Conservation (phyloP, 2,329 filamentous ascomycete species). For the Aaosphaeria arxii region DNA sequence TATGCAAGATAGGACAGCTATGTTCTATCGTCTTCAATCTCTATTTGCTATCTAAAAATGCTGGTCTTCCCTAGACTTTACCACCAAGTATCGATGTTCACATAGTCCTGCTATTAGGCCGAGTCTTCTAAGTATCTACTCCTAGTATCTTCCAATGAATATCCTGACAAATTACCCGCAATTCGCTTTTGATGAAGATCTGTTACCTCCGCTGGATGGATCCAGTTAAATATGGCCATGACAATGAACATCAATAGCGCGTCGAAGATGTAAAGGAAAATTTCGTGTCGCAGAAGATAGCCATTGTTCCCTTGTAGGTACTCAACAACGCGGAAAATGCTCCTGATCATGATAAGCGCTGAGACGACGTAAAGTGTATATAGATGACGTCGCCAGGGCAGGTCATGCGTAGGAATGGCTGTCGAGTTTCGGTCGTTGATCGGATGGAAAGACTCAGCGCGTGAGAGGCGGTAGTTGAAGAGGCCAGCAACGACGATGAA, state of each 20-base stretch:
- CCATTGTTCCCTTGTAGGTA: conserved; percentile 46
- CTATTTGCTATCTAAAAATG: no score
- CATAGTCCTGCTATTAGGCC: background rate
- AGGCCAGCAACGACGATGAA: conserved; percentile 34
- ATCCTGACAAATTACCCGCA: background rate
- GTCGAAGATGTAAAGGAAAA: conserved; percentile 47
- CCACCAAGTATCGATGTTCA: no score
- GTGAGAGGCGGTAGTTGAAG: conserved; percentile 6
- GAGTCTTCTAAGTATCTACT: background rate
- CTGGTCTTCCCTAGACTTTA: no score
- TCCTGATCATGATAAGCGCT: conserved; percentile 47
- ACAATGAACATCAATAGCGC: conserved; percentile 41
- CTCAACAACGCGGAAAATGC: conserved; percentile 50
- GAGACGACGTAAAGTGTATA: conserved; percentile 43
- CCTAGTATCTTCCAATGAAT: background rate
- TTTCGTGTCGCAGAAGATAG: conserved; percentile 43
- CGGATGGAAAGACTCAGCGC: background rate
- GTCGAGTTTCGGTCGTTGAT: background rate
- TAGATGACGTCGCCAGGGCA: conserved; percentile 36
- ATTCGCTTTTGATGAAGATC: background rate
- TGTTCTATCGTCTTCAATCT: no score
- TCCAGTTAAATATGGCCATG: conserved; percentile 40
- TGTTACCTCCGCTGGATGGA: conserved; percentile 32
- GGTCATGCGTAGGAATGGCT: background rate
- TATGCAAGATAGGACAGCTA: no score